These are phyloP conservation scores for Spergularia bocconei DNA, from an alignment of 148 eudicot genomes.

Conservation along the genomic window DNA sequence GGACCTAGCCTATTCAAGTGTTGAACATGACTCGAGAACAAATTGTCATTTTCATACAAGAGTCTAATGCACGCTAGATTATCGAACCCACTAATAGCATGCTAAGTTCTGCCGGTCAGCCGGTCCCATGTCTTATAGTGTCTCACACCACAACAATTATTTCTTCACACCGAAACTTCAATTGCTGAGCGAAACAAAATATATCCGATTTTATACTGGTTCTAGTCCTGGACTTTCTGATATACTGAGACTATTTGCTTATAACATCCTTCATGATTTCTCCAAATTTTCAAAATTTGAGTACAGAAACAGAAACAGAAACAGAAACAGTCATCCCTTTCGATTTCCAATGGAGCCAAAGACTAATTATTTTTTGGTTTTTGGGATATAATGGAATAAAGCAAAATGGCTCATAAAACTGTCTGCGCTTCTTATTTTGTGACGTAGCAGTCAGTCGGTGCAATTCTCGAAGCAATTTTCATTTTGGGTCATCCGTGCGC, in stretches of 20 bases:
- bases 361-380: too few relatives aligned
- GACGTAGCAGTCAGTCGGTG: too few relatives aligned
- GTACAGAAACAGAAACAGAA: background rate
- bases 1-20: background rate
- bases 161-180: background rate
- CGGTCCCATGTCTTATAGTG: background rate
- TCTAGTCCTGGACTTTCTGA: background rate
- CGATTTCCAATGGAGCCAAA: too few relatives aligned
- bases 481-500: too few relatives aligned
- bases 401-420: too few relatives aligned
- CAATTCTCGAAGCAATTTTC: too few relatives aligned
- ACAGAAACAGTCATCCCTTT: too few relatives aligned
- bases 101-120: background rate
- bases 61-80: background rate
- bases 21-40: background rate
- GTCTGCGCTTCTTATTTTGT: too few relatives aligned
- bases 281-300: background rate
- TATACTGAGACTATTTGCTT: background rate
- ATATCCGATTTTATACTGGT: background rate
- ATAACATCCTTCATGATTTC: background rate
- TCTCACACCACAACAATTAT: background rate
- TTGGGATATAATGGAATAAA: too few relatives aligned
- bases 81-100: slow-evolving; percentile 2
- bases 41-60: too few relatives aligned
- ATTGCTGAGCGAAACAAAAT: background rate